A percentile compares a stretch with the other conserved stretches of the same genome.
These are phyloP conservation scores for Kalanchoe fedtschenkoi DNA, from an alignment of 164 flowering plant species.

Conservation along the genomic window DNA sequence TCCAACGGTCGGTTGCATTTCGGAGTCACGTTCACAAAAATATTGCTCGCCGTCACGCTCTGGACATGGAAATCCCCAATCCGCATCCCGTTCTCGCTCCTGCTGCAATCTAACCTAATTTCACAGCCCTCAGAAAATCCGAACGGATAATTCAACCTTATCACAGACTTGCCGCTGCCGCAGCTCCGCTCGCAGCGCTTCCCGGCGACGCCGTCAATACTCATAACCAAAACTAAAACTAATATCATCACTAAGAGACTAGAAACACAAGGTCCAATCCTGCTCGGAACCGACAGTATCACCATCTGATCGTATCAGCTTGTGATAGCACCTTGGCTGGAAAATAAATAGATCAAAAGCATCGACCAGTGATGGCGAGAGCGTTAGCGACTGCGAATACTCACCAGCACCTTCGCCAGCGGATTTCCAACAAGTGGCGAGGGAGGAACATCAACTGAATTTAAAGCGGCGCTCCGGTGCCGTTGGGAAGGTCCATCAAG, in stretches of 20 bases:
- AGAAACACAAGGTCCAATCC: too few species aligned
- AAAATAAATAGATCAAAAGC: not conserved
- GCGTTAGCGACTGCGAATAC: too few species aligned
- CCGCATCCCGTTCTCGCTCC: not conserved
- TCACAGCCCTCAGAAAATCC: conserved; percentile 29
- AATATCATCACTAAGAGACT: not conserved
- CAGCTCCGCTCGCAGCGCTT: conserved; percentile 12
- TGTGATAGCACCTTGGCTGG: too few species aligned
- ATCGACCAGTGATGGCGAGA: too few species aligned
- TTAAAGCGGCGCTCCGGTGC: conserved; percentile 12
- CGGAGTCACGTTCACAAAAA: conserved; percentile 21
- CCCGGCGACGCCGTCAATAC: not conserved
- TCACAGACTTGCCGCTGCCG: conserved; percentile 3
- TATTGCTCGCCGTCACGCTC: conserved; percentile 16
- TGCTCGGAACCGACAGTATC: not conserved
- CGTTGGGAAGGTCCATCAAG: conserved; percentile 18
- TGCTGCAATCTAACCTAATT: conserved; percentile 24
- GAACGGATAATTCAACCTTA: conserved; percentile 23
- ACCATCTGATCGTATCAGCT: not conserved
- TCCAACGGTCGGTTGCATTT: conserved; percentile 22
- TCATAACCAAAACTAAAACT: not conserved
- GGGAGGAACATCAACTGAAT: not conserved
- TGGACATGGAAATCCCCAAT: conserved; percentile 23
- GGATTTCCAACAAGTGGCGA: not conserved
- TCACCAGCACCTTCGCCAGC: too few species aligned